Percentiles rank a stretch among this genome's conserved stretches.
phyloP scores from a whole-genome alignment of 2,329 filamentous ascomycete genomes.

The Fusarium nodosum region DNA sequence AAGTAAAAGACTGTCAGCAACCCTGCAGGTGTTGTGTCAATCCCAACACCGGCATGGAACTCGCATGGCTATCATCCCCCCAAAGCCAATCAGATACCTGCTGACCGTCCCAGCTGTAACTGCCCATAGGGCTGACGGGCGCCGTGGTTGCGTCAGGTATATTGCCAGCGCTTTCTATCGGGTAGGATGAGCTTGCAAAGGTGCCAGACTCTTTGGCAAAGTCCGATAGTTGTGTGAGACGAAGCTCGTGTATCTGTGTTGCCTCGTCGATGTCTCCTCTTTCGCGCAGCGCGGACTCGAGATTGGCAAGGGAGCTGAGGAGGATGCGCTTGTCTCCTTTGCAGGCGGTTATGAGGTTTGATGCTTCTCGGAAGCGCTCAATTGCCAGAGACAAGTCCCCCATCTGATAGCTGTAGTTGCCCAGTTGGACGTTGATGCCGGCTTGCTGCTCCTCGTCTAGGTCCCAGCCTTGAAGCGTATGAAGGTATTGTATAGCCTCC shows the following conservation, averaged over 20 bases:
- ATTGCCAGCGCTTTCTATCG: slow-evolving; percentile 6
- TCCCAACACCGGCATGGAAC: slow-evolving; percentile 28
- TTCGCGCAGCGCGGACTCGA: slow-evolving; percentile 50
- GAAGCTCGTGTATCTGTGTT: slow-evolving; percentile 47
- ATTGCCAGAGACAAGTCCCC: slow-evolving; percentile 50
- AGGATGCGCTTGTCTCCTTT: slow-evolving; percentile 53
- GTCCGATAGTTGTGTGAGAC: slow-evolving; percentile 48
- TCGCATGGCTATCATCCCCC: slow-evolving; percentile 30
- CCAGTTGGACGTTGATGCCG: slow-evolving; percentile 51
- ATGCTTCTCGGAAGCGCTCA: slow-evolving; percentile 50
- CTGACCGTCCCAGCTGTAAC: slow-evolving; percentile 35
- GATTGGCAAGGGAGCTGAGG: slow-evolving; percentile 53
- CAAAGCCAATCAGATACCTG: slow-evolving; percentile 46
- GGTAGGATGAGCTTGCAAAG: slow-evolving; percentile 36
- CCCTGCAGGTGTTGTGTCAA: slow-evolving; percentile 39
- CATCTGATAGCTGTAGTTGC: slow-evolving; percentile 52
- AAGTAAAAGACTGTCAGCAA: slow-evolving; percentile 5
- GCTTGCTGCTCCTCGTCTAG: slow-evolving; percentile 53
- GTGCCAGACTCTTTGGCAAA: slow-evolving; percentile 51
- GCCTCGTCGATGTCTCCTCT: slow-evolving; percentile 47
- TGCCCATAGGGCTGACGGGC: slow-evolving; percentile 34
- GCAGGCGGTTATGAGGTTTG: slow-evolving; percentile 47
- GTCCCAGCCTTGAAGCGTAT: slow-evolving; percentile 49
- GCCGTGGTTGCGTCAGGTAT: slow-evolving; percentile 37
- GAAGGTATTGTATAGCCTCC: slow-evolving; percentile 51